Conservation (phyloP, 352 stramenopile species). For the Globisporangium acanthophoron region DNA sequence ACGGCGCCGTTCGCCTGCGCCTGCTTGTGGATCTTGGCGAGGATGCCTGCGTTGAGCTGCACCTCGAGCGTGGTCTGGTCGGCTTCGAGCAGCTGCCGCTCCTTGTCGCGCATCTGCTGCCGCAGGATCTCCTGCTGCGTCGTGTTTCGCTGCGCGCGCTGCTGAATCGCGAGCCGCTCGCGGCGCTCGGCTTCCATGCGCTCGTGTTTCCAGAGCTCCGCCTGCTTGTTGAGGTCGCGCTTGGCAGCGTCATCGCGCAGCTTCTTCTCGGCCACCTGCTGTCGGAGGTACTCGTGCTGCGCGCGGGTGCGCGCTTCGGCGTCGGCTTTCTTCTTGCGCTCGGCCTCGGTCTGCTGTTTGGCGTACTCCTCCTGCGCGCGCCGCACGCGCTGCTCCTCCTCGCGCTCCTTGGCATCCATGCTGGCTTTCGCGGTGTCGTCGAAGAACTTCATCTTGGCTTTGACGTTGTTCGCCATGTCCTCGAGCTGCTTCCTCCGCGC, state of each 20-base stretch:
- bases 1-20: conserved; percentile 36
- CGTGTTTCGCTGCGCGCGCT: conserved; percentile 43
- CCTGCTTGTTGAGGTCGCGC: conserved; percentile 69
- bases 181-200: conserved; percentile 46
- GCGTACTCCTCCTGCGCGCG: conserved; percentile 69
- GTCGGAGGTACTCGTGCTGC: conserved; percentile 49
- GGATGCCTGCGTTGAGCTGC: conserved; percentile 62
- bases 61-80: conserved; percentile 71
- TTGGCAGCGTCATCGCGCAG: conserved; percentile 43
- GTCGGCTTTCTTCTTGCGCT: conserved; percentile 47
- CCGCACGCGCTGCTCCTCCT: conserved; percentile 57
- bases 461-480: conserved; percentile 66
- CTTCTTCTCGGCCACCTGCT: conserved; percentile 74
- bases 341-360: conserved; percentile 40
- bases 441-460: conserved; percentile 84
- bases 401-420: conserved; percentile 50
- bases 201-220: conserved; percentile 74
- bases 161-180: conserved; percentile 43
- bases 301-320: conserved; percentile 36
- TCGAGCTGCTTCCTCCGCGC: conserved; percentile 58
- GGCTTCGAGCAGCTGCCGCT: conserved; percentile 44
- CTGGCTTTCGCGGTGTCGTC: conserved; percentile 69
- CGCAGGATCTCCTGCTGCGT: conserved; percentile 59
- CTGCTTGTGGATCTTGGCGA: conserved; percentile 70
- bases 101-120: conserved; percentile 70